Conservation (phyloP, 129 eudicot species). For the Artemisia tridentata region DNA sequence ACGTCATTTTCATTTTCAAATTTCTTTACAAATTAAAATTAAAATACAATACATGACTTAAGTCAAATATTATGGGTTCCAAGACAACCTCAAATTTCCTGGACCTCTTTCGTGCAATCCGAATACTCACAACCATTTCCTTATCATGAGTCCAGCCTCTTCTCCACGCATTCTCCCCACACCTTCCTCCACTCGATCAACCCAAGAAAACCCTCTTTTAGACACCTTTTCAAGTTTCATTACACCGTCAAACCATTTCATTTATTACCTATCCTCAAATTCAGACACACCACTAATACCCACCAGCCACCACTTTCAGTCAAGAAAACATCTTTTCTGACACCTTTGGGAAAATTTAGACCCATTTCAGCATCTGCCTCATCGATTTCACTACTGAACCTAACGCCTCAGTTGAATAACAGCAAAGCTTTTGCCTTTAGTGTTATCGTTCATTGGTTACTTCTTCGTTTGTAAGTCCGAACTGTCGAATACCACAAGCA, state of each 20-base stretch:
- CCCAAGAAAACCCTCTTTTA: too few species aligned
- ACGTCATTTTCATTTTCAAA: too few species aligned
- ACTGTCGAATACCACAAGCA: constrained; percentile 68
- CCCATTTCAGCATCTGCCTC: constrained; percentile 33
- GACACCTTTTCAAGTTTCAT: too few species aligned
- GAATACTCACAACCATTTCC: background rate
- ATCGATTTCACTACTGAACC: constrained; percentile 26
- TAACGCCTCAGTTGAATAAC: constrained; percentile 36
- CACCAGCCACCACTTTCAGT: constrained; percentile 13
- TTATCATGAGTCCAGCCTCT: constrained; percentile 40
- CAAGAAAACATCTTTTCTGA: constrained; percentile 24
- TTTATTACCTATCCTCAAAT: constrained; percentile 22
- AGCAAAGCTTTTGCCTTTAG: constrained; percentile 57
- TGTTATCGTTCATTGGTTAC: constrained; percentile 51
- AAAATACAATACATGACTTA: too few species aligned
- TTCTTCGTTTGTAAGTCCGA: constrained; percentile 61
- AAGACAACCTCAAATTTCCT: background rate
- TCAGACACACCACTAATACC: constrained; percentile 22
- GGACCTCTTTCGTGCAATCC: constrained; percentile 23
- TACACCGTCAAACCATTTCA: background rate
- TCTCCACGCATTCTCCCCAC: constrained; percentile 32
- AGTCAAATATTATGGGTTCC: too few species aligned
- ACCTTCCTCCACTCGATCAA: constrained; percentile 39
- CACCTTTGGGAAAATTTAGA: constrained; percentile 18
- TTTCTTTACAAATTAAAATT: too few species aligned